Percentiles rank a stretch among this genome's conserved stretches.
These are phyloP conservation scores for Fusarium transvaalense DNA, from an alignment of 2,329 filamentous ascomycete species.

Conservation along the genomic window DNA sequence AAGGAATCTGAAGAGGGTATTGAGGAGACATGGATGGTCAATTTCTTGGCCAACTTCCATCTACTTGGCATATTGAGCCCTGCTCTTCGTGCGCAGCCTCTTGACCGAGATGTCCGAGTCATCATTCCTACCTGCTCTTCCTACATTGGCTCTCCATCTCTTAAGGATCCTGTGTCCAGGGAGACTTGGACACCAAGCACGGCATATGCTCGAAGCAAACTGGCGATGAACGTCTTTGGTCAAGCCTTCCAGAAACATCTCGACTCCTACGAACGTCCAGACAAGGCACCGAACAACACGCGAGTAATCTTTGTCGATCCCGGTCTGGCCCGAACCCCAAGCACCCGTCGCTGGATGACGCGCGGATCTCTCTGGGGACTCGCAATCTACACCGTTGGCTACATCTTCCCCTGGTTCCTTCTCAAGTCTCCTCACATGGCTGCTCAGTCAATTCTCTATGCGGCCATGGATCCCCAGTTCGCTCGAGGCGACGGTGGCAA, in stretches of 20 bases:
- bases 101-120: conserved; percentile 92
- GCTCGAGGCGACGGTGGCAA: conserved; percentile 74
- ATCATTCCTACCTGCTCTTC: conserved; percentile 88
- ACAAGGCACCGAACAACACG: conserved; percentile 83
- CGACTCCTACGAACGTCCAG: conserved; percentile 84
- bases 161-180: conserved; percentile 65
- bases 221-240: conserved; percentile 91
- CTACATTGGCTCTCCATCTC: conserved; percentile 82
- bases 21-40: conserved; percentile 92
- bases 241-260: conserved; percentile 94
- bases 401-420: conserved; percentile 86
- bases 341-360: conserved; percentile 88
- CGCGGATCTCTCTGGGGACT: conserved; percentile 86
- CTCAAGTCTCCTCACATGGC: conserved; percentile 87
- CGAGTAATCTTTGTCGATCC: conserved; percentile 90
- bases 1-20: conserved; percentile 80
- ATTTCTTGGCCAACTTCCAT: conserved; percentile 96
- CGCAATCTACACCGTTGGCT: conserved; percentile 79
- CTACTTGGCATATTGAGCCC: conserved; percentile 91
- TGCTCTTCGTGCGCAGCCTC: conserved; percentile 88
- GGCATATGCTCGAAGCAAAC: conserved; percentile 74
- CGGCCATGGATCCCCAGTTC: conserved; percentile 83
- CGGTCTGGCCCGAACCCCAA: conserved; percentile 85
- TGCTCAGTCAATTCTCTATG: conserved; percentile 87
- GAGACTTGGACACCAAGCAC: conserved; percentile 67